Base-by-base conservation (phyloP, 495 filamentous ascomycete genomes). In the Penicillium fimorum region DNA sequence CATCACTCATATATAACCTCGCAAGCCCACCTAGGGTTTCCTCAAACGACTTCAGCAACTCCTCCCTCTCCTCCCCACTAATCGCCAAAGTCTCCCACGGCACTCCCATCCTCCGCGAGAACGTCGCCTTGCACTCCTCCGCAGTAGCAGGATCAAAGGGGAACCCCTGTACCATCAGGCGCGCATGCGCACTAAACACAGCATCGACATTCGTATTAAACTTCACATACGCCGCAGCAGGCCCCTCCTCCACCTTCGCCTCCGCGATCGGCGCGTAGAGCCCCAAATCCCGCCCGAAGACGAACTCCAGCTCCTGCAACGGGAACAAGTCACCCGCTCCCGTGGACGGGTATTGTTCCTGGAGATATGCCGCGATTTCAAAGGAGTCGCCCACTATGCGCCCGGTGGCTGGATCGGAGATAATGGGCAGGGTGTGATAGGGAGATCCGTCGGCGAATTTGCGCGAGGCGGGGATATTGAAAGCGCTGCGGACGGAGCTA, bases 341-440 rank as follows among this genome's bases (percentile, higher is more conserved):
- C 13, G 76, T 15, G 13, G 33, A 37, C 13, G 33, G 70, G 57
- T 80, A 83, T 13, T 57, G 77, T 24, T 72, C 61, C 25, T 87
- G 69, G 8, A 87, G 66, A 68, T 87, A 76, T 32, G 75, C 56
- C 35, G 84, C 80, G 57, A 87, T 85, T 43, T 86, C 80, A 68
- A 86, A 83, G 5, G 84, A 82, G 72, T 87, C 82, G 45, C 85
- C 82, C n/a, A 87, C 30, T 1, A 62, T 20, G 0, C 33, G 33
- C 3, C 33, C 33, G 13, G 33, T 37, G 5, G 33, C 13, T 37
- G 33, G 33, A 5, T 37, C 33, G 4, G 33, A 37, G 33, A 37
- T 13, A n/a, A 37, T 5, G 6, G 33, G 33, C 4, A 37, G 33
- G 33, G 33, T 37, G 13, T 56, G 0, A 78, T 80, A 17, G 52